Base-by-base conservation (phyloP, 805 yeast species). In the Kuraishia capsulata region DNA sequence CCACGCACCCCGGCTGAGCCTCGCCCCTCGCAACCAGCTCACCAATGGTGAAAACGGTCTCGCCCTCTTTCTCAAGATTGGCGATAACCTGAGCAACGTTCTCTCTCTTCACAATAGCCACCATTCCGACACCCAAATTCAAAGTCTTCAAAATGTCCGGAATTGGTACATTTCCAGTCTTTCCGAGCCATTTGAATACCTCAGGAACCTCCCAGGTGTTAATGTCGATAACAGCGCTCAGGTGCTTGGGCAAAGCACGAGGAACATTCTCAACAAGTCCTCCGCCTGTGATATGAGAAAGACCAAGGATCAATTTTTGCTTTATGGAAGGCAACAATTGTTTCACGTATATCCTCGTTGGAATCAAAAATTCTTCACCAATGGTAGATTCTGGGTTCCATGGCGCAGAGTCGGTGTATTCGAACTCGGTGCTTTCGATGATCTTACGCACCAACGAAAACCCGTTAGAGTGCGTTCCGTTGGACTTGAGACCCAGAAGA, bases 201-300 rank as follows among this genome's bases (percentile, higher is more conserved):
- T 71, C 80, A 29, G 95, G 95, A 25, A 92, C 79, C 46, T 76
- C 74, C 96, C 97, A 90, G 8, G 74, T 64, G 39, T 63, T 64
- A 56, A 83, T 78, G 58, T 90, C 96, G 37, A 92, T 75, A 47
- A 67, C 68, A 11, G 97, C 98, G 51, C 81, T 79, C 44, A 92
- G 66, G 49, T 76, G 61, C 41, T 74, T 63, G 42, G 98, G 98
- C 44, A 92, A 69, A 16, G 95, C 92, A 57, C 99, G 78, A 39
- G 99, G 99, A 42, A 90, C 78, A 61, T 92, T 92, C 62, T 92
- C 99, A 21, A 92, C 81, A 39, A 92, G 69, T 38, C 99, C 99
- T 59, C 99, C 99, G 44, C 99, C 99, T 19, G 99, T 92, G 53
- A 92, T 92, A 54, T 92, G 95, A 2, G 98, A 96, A 55, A 92